Percentiles rank a stretch among this genome's conserved stretches.
Conservation (phyloP, 768 basidiomycete species). For the Phlegmacium glaucopus region DNA sequence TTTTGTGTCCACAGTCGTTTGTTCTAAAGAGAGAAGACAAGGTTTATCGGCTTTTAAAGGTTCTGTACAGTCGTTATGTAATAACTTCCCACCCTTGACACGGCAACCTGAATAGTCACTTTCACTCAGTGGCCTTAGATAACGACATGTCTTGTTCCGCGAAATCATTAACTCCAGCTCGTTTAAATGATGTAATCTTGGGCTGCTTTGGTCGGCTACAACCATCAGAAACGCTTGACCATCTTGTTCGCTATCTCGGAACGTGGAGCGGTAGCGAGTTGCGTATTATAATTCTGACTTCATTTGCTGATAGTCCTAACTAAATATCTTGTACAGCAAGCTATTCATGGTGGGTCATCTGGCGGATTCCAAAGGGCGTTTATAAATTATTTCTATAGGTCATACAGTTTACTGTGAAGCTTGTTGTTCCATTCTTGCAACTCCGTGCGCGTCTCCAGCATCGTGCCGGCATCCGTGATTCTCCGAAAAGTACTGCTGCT, state of each 20-base stretch:
- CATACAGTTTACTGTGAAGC: conserved; percentile 69
- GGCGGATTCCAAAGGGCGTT: background rate
- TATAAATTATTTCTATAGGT: conserved; percentile 39
- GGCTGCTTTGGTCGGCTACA: conserved; percentile 60
- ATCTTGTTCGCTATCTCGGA: conserved; percentile 70
- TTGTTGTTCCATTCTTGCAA: conserved; percentile 62
- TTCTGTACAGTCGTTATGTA: conserved; percentile 37
- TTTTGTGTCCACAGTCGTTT: conserved; percentile 83
- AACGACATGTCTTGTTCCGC: conserved; percentile 46
- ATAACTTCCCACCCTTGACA: conserved; percentile 35
- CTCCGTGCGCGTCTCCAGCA: conserved; percentile 69
- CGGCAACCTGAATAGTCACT: no score
- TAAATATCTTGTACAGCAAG: conserved; percentile 45
- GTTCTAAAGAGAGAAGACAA: conserved; percentile 42
- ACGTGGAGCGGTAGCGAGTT: conserved; percentile 90
- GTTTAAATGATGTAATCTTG: conserved; percentile 59
- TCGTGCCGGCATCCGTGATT: conserved; percentile 52
- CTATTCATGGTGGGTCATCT: conserved; percentile 57
- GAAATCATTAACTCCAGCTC: conserved; percentile 44
- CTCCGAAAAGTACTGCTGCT: conserved; percentile 53
- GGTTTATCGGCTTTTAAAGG: conserved; percentile 15
- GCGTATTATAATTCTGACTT: conserved; percentile 34
- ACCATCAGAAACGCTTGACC: conserved; percentile 63
- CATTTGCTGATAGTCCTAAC: background rate
- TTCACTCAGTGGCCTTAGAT: no score